These are phyloP conservation scores for Clarireedia hainanense DNA, from an alignment of 2,329 filamentous ascomycete genomes.

Conservation along the genomic window DNA sequence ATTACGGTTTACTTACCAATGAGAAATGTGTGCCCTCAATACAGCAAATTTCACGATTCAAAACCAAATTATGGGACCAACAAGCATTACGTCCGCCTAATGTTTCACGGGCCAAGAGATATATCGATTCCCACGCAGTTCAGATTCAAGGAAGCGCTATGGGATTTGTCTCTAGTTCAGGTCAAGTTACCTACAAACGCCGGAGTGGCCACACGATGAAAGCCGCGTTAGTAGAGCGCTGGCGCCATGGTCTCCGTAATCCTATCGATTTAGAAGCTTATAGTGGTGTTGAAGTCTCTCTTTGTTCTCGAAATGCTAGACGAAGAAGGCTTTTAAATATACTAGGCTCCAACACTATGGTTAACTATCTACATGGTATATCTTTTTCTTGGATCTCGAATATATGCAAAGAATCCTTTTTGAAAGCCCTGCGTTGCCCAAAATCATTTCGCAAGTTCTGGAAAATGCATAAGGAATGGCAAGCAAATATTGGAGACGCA, in stretches of 20 bases:
- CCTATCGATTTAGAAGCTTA: slow-evolving; percentile 12
- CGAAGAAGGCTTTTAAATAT: slow-evolving; percentile 7
- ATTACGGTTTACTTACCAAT: background rate
- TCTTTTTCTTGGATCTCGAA: background rate
- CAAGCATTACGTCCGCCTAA: slow-evolving; percentile 10
- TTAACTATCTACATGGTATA: slow-evolving; percentile 7
- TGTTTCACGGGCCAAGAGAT: slow-evolving; percentile 7
- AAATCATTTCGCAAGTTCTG: slow-evolving; percentile 11
- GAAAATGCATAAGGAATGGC: slow-evolving; percentile 2
- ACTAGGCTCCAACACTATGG: slow-evolving; percentile 11
- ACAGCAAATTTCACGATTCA: slow-evolving; percentile 3
- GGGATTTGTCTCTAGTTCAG: slow-evolving; percentile 8
- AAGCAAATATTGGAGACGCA: slow-evolving; percentile 10
- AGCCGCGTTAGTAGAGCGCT: slow-evolving; percentile 11
- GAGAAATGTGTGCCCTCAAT: background rate
- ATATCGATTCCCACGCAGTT: slow-evolving; percentile 11
- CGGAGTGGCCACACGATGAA: slow-evolving; percentile 13
- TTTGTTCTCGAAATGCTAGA: slow-evolving; percentile 14
- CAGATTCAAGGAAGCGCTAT: slow-evolving; percentile 11
- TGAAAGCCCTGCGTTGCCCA: slow-evolving; percentile 5
- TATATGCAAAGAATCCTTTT: background rate
- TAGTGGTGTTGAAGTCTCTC: slow-evolving; percentile 12
- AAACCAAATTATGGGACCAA: slow-evolving; percentile 5
- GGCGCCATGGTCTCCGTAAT: slow-evolving; percentile 9
- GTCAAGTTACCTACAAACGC: slow-evolving; percentile 12